Evolutionary conservation across 2,329 filamentous ascomycete species (phyloP), one percentile per base, ranked within the genome.

Genomic region (Botryosphaeria dothidea): DNA sequence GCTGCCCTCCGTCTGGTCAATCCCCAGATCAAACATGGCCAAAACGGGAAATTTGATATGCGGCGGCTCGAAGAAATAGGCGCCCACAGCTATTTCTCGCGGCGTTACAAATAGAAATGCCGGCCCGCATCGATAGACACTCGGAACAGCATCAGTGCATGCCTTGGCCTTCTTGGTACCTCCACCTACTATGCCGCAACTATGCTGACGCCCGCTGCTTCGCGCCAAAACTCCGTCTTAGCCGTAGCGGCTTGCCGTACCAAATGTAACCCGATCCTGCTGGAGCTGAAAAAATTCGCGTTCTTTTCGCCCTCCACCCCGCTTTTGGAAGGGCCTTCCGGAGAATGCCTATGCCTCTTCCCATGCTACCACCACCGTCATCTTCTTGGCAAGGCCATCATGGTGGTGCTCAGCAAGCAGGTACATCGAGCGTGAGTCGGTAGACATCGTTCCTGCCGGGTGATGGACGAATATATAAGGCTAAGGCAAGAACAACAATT

Each of bases 121-220:
- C 5, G 13, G 3, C 17, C 27, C 17, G n/a, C 6, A 46, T 34
- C 27, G 25, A 34, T 17, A 21, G 25, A 46, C 19, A 36, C 54
- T 43, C 23, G 17, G 15, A 43, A 31, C 17, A 27, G 17, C 25
- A 60, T 45, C 56, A 36, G 27, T 45, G 23, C 13, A 45, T 60
- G n/a, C 38, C 56, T 60, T 60, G 56, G 56, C 56, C 36, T 46
- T 60, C 56, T 60, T 60, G 56, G 56, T 3, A 25, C 41, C 56
- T 60, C 56, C 56, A 46, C 56, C 9, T 60, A 46, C 56, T 38
- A 60, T 46, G 41, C 56, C 56, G 41, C 25, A 60, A 60, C n/a
- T n/a, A 38, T 46, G 17, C 38, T 34, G 38, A 45, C 17, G n/a
- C 4, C 56, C 56, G 56, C 38, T 31, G 34, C 56, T 31, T 7